phyloP scores from a whole-genome alignment of 192 early-diverging fungal species.

The Rhizoclosmatium sp. region DNA sequence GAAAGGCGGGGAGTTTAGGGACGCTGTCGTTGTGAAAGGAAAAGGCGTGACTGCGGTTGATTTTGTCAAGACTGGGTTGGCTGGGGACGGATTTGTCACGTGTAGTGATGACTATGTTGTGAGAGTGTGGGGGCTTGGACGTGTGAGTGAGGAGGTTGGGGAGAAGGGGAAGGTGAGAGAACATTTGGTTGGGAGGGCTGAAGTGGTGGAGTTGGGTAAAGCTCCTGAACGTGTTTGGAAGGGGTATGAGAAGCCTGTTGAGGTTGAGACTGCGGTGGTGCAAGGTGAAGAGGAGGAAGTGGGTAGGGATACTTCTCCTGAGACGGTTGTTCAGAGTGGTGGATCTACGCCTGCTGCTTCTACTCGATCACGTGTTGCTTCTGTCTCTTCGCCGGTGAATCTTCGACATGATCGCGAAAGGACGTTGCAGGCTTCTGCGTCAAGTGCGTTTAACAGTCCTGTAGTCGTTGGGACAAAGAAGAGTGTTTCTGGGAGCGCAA shows the following conservation, averaged over 20 bases:
- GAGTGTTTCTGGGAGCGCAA: no score
- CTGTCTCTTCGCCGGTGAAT: background rate
- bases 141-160: constrained; percentile 17
- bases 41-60: constrained; percentile 77
- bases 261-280: background rate
- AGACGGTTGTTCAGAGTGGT: background rate
- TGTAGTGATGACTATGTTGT: constrained; percentile 80
- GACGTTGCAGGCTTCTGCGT: no score
- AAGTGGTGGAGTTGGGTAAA: background rate
- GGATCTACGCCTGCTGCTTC: background rate
- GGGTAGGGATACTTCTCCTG: background rate
- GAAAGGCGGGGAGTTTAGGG: constrained; percentile 36
- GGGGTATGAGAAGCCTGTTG: background rate
- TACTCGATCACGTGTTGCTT: background rate
- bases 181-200: constrained; percentile 24
- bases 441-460: no score
- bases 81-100: constrained; percentile 57
- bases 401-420: no score
- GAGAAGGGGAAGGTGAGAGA: background rate
- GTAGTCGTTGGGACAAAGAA: no score
- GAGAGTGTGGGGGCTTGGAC: constrained; percentile 69
- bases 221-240: no score
- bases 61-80: constrained; percentile 66
- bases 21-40: constrained; percentile 65
- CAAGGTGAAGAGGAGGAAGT: background rate